Conservation (phyloP, 2,329 filamentous ascomycete species). For the Aspergillus brasiliensis region DNA sequence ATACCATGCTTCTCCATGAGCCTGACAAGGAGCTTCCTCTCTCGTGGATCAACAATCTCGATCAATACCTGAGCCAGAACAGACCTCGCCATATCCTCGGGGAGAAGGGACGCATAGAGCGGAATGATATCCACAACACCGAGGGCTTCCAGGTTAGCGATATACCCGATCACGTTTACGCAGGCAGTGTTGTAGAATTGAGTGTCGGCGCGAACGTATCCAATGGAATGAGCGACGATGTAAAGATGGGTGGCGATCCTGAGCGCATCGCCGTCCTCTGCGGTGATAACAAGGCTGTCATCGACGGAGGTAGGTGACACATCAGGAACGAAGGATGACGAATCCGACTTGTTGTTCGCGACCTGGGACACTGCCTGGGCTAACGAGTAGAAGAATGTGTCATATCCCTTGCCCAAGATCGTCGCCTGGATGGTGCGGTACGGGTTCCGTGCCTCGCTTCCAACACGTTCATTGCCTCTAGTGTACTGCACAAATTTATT, state of each 20-base stretch:
- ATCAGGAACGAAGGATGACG: slow-evolving; percentile 37
- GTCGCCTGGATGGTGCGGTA: slow-evolving; percentile 48
- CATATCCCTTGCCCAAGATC: slow-evolving; percentile 46
- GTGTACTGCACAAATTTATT: slow-evolving; percentile 41
- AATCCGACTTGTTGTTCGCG: slow-evolving; percentile 27
- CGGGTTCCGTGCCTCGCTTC: slow-evolving; percentile 45
- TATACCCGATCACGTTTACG: slow-evolving; percentile 73
- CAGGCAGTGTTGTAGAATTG: slow-evolving; percentile 64
- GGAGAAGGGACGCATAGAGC: slow-evolving; percentile 81
- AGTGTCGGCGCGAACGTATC: slow-evolving; percentile 51
- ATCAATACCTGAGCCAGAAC: slow-evolving; percentile 77
- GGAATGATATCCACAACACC: slow-evolving; percentile 79
- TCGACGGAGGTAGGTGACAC: slow-evolving; percentile 55
- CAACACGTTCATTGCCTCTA: slow-evolving; percentile 38
- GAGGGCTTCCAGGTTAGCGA: slow-evolving; percentile 72
- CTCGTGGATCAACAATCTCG: slow-evolving; percentile 65
- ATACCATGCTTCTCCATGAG: slow-evolving; percentile 76
- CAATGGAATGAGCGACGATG: slow-evolving; percentile 66
- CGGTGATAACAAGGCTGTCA: slow-evolving; percentile 48
- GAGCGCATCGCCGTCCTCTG: slow-evolving; percentile 60
- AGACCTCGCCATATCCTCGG: slow-evolving; percentile 64
- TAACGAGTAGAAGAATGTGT: slow-evolving; percentile 43
- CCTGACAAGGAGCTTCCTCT: slow-evolving; percentile 68
- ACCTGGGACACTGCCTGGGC: slow-evolving; percentile 45
- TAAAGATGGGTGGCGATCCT: slow-evolving; percentile 69